phyloP scores from a whole-genome alignment of 2,329 filamentous ascomycete species.

The Curvularia sp. region DNA sequence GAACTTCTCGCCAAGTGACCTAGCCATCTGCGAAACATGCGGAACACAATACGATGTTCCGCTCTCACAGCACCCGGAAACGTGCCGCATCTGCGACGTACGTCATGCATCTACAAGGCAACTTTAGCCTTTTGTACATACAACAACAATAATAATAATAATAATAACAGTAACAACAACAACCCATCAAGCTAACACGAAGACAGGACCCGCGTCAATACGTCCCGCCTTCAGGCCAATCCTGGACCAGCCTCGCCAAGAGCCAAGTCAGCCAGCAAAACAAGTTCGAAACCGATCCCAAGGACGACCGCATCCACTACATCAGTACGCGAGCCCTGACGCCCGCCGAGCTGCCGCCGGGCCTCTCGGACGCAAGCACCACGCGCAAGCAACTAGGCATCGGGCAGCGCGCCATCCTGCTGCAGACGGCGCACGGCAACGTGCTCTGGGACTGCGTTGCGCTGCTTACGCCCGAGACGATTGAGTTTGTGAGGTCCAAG shows the following conservation, averaged over 20 bases:
- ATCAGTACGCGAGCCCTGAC: conserved; percentile 52
- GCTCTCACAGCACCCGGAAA: conserved; percentile 58
- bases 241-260: conserved; percentile 67
- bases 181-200: background rate
- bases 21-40: conserved; percentile 71
- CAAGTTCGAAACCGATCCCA: conserved; percentile 58
- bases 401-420: conserved; percentile 74
- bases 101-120: conserved; percentile 33
- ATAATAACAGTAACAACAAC: too few species aligned
- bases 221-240: conserved; percentile 69
- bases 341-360: conserved; percentile 29
- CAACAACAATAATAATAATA: too few species aligned
- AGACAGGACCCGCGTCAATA: conserved; percentile 69
- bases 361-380: conserved; percentile 48
- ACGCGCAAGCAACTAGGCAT: conserved; percentile 67
- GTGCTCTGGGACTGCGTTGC: conserved; percentile 82
- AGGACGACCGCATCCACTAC: conserved; percentile 56
- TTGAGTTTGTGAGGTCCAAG: conserved; percentile 63
- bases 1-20: conserved; percentile 47
- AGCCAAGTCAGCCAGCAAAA: conserved; percentile 60
- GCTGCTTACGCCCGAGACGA: conserved; percentile 70
- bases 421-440: conserved; percentile 71
- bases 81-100: conserved; percentile 77
- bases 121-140: background rate
- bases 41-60: conserved; percentile 71